Evolutionary conservation across 192 early-diverging fungal species (phyloP), one percentile per base, ranked within the genome.

Genomic region (Hyaloraphidium curvatum): DNA sequence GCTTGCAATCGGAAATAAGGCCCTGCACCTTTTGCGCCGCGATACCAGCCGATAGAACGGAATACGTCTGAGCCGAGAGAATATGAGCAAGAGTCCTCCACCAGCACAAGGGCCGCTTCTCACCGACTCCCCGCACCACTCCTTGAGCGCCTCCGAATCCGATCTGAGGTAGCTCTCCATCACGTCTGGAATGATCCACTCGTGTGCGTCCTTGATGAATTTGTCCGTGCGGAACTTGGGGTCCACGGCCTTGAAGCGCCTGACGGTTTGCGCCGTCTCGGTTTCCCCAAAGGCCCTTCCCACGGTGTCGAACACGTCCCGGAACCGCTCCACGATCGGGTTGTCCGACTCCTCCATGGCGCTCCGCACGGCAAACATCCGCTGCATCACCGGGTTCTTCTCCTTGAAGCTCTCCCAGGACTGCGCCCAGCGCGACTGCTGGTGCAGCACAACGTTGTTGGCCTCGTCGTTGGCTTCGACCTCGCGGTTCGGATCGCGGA

Each of bases 101-200:
- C 17, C 14, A 25, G 21, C 37, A 17, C 21, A 19, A 3, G 30
- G 22, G 19, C 37, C 16, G 0, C n/a, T 13, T 64, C 70, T 62
- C 67, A 86, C 84, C 55, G 79, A 83, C 68, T 99, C 95, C 9
- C 84, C 87, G 72, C 91, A 93, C 92, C 95, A 99, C 43, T 80
- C 65, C 61, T 78, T 76, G 37, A 99, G 72, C 2, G 82, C 82
- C 54, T 74, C 81, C 1, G 72, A 68, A 57, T 97, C 91, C 28
- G 82, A 77, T 55, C 81, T 83, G 51, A 99, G 63, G 39, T 92
- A 89, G 0, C 89, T 92, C 54, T 99, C 95, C 61, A 97, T 76
- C 50, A 99, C 69, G 60, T 99, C 95, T 5, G 95, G 92, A 60
- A 99, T 71, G 52, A 90, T 87, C 54, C 81, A 95, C 60, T 81